A percentile compares a stretch with the other conserved stretches of the same genome.
Evolutionary conservation across 1,284 basidiomycete genomes (phyloP).

Genomic region (Singerocomus inundabilis): DNA sequence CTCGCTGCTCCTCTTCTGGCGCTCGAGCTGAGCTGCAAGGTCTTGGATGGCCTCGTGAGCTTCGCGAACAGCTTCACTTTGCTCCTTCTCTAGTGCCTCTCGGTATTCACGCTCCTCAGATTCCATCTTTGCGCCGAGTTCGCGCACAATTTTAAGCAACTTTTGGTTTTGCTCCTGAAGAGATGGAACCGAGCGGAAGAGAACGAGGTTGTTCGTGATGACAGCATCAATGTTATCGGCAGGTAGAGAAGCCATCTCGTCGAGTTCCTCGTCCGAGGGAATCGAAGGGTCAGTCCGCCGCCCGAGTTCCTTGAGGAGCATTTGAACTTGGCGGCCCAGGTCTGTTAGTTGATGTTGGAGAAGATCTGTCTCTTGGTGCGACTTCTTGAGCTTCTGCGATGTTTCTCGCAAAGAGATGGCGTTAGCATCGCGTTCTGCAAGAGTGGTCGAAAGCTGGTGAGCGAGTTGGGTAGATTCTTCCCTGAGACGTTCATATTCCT

Average conservation of each 20-base stretch:
- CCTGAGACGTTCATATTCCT: slow-evolving; percentile 79
- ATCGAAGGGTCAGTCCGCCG: slow-evolving; percentile 81
- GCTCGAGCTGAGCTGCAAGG: slow-evolving; percentile 73
- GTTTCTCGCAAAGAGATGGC: slow-evolving; percentile 50
- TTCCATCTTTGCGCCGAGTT: slow-evolving; percentile 78
- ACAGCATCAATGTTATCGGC: slow-evolving; percentile 70
- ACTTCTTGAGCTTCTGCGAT: slow-evolving; percentile 61
- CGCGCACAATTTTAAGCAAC: slow-evolving; percentile 80
- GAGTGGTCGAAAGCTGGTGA: slow-evolving; percentile 69
- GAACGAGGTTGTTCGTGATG: slow-evolving; percentile 88
- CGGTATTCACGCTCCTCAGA: slow-evolving; percentile 69
- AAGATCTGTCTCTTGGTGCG: slow-evolving; percentile 65
- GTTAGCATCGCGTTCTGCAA: slow-evolving; percentile 65
- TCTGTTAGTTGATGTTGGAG: slow-evolving; percentile 82
- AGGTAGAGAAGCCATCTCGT: slow-evolving; percentile 41
- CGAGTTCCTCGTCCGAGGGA: slow-evolving; percentile 69
- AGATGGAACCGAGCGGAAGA: slow-evolving; percentile 79
- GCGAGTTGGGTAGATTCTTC: slow-evolving; percentile 80
- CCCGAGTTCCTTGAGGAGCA: slow-evolving; percentile 76
- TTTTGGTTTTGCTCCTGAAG: slow-evolving; percentile 92
- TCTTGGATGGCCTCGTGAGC: slow-evolving; percentile 84
- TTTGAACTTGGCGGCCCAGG: slow-evolving; percentile 83
- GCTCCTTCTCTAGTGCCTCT: slow-evolving; percentile 64
- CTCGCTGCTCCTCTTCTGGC: slow-evolving; percentile 67
- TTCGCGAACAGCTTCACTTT: slow-evolving; percentile 80